phyloP scores from a whole-genome alignment of 192 early-diverging fungal species.

The Gryganskiella cystojenkinii region DNA sequence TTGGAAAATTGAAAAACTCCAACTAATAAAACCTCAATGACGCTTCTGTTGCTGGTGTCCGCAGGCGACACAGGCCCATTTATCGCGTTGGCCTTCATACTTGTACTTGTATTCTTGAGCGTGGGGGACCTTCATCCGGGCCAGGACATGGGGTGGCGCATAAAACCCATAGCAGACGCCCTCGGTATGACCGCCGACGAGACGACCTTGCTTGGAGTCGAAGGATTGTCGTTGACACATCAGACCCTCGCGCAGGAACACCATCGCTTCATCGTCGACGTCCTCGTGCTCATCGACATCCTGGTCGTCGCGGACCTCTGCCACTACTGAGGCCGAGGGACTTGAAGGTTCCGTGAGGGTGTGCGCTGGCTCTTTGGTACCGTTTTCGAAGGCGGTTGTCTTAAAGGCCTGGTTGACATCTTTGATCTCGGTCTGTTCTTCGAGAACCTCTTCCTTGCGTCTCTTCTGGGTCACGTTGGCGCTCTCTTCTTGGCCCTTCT shows the following conservation, averaged over 20 bases:
- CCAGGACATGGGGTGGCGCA: slow-evolving; percentile 13
- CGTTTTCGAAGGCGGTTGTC: too few species aligned
- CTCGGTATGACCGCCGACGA: too few species aligned
- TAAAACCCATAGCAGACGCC: slow-evolving; percentile 23
- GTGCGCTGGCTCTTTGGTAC: too few species aligned
- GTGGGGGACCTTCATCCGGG: not conserved
- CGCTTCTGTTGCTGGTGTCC: not conserved
- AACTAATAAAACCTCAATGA: not conserved
- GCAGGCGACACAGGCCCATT: slow-evolving; percentile 17
- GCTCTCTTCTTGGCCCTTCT: not conserved
- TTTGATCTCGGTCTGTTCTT: too few species aligned
- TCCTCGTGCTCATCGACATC: not conserved
- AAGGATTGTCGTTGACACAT: slow-evolving; percentile 1
- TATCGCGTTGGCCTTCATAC: not conserved
- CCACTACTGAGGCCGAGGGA: too few species aligned
- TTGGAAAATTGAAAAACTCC: not conserved
- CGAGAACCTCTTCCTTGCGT: too few species aligned
- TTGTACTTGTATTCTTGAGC: not conserved
- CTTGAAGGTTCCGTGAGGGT: too few species aligned
- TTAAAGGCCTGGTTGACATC: too few species aligned
- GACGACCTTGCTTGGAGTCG: too few species aligned
- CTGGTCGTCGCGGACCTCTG: not conserved
- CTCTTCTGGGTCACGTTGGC: too few species aligned
- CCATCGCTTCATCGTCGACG: too few species aligned
- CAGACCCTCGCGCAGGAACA: slow-evolving; percentile 20